Percentiles rank a stretch among this genome's conserved stretches.
phyloP scores from a whole-genome alignment of 768 basidiomycete species.

The Erythrobasidium yunnanense region DNA sequence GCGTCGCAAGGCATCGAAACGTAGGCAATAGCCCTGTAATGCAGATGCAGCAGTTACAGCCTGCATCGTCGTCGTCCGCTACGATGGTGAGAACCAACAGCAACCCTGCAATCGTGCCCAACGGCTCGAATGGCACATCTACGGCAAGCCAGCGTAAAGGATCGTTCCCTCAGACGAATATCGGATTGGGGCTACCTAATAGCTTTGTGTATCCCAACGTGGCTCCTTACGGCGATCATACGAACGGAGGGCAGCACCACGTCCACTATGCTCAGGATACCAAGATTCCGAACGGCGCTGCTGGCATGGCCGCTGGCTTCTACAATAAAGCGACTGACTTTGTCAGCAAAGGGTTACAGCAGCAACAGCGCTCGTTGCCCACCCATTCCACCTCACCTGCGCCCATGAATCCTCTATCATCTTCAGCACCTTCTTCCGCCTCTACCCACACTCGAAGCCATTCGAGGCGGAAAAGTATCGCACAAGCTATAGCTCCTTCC shows the following conservation, averaged over 20 bases:
- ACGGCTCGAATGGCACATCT: background rate
- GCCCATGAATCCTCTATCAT: background rate
- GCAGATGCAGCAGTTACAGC: background rate
- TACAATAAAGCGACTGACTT: background rate
- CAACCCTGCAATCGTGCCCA: background rate
- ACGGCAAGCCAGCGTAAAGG: background rate
- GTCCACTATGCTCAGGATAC: too few relatives aligned
- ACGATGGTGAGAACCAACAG: too few relatives aligned
- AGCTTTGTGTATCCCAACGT: background rate
- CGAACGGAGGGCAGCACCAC: background rate
- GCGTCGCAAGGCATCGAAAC: background rate
- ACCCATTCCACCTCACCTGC: background rate
- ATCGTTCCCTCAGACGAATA: background rate
- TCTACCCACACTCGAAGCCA: background rate
- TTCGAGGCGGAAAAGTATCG: conserved; percentile 1
- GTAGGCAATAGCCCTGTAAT: background rate
- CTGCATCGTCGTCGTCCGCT: too few relatives aligned
- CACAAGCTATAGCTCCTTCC: conserved; percentile 14
- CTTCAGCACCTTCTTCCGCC: too few relatives aligned
- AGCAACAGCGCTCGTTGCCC: background rate
- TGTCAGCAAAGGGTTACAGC: background rate
- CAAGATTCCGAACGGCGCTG: too few relatives aligned
- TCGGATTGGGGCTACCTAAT: background rate
- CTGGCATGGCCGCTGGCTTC: background rate
- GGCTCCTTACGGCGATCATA: background rate